Percentiles rank a stretch among this genome's conserved stretches.
Evolutionary conservation across 2,329 filamentous ascomycete species (phyloP).

Genomic region (Talaromyces piceae): DNA sequence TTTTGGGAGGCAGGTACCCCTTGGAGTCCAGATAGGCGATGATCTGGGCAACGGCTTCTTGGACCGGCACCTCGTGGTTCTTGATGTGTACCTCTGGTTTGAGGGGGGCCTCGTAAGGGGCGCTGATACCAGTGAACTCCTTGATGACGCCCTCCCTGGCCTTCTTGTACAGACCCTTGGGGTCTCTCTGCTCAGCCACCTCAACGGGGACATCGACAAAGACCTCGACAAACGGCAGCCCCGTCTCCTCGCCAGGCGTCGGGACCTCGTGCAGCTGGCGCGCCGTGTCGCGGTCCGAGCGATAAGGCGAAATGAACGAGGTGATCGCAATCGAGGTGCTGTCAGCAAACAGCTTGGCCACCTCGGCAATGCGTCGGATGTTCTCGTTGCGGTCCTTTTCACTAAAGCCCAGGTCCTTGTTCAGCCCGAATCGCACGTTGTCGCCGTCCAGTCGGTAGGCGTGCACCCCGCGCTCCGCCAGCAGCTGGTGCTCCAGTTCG

Average conservation of each 20-base stretch:
- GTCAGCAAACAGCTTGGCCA: conserved; percentile 95
- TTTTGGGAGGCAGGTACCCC: conserved; percentile 49
- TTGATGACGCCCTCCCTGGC: conserved; percentile 88
- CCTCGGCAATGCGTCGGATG: conserved; percentile 92
- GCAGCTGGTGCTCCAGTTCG: conserved; percentile 91
- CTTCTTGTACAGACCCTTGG: conserved; percentile 98
- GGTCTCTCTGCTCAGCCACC: conserved; percentile 89
- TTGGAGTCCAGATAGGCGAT: conserved; percentile 66
- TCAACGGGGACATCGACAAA: conserved; percentile 86
- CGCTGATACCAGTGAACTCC: conserved; percentile 92
- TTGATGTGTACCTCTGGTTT: conserved; percentile 80
- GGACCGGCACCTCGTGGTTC: conserved; percentile 73
- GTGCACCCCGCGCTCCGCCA: conserved; percentile 62
- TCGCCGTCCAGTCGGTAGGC: conserved; percentile 96
- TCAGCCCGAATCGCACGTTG: conserved; percentile 96
- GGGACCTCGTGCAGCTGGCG: conserved; percentile 67
- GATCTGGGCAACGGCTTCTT: conserved; percentile 83
- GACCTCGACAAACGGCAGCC: conserved; percentile 86
- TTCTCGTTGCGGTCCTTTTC: conserved; percentile 95
- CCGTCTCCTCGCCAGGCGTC: conserved; percentile 48
- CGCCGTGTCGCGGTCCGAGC: conserved; percentile 74
- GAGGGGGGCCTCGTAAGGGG: conserved; percentile 86
- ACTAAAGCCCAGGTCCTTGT: conserved; percentile 93
- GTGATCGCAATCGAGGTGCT: conserved; percentile 80
- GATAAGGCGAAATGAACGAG: conserved; percentile 95